Evolutionary conservation across 768 basidiomycete genomes (phyloP).

Genomic region (Termitomyces bulborhizus): DNA sequence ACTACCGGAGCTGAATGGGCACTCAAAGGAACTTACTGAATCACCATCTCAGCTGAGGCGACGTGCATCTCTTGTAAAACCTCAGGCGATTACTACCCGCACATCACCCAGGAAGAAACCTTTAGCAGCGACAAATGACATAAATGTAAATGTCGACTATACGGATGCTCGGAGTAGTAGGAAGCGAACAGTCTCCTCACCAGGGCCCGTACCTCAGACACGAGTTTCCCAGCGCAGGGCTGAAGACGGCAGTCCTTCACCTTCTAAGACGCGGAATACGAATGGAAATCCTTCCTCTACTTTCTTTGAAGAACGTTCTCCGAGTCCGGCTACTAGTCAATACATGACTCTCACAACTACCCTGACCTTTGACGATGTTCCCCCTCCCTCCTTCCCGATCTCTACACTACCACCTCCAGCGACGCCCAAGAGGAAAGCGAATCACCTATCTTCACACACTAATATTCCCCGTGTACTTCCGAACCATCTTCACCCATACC

Average conservation of each 20-base stretch:
- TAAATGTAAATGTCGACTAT: background rate
- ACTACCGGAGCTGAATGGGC: background rate
- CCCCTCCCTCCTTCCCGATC: background rate
- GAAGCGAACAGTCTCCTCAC: background rate
- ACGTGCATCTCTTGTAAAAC: background rate
- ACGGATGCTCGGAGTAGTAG: background rate
- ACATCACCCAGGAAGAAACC: conserved; percentile 6
- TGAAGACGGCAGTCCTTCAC: background rate
- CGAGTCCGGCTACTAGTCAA: background rate
- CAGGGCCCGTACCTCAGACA: background rate
- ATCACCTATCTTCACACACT: conserved; percentile 11
- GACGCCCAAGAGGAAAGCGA: conserved; percentile 7
- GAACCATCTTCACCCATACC: conserved; percentile 33
- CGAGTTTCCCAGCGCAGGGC: background rate
- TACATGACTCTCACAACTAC: background rate
- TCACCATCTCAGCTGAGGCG: background rate
- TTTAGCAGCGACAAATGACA: background rate
- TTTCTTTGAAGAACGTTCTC: background rate
- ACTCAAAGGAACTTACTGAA: background rate
- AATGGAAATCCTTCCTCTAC: background rate
- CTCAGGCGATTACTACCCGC: background rate
- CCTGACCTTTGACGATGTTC: conserved; percentile 2
- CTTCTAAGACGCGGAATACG: background rate
- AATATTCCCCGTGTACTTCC: conserved; percentile 28
- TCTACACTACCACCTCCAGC: background rate